These are phyloP conservation scores for Fusarium sp. DNA, from an alignment of 2,329 filamentous ascomycete genomes.

Conservation along the genomic window DNA sequence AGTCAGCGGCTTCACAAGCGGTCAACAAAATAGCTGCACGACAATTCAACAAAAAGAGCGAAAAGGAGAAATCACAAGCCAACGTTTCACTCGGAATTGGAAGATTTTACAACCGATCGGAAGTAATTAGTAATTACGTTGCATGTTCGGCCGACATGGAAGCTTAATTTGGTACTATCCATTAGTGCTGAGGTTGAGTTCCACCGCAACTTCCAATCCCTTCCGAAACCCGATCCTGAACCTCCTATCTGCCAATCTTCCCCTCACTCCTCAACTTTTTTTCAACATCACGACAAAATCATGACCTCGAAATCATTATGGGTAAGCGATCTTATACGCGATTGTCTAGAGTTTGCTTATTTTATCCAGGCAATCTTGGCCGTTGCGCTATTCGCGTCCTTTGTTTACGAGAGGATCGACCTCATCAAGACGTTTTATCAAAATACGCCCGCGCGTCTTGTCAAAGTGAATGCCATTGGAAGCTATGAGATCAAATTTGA, in stretches of 20 bases:
- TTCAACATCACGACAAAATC: neutral
- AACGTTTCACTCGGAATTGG: constrained; percentile 33
- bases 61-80: neutral
- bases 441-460: constrained; percentile 53
- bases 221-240: neutral
- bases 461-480: constrained; percentile 48
- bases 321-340: neutral
- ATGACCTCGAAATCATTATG: constrained; percentile 28
- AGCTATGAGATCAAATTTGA: constrained; percentile 54
- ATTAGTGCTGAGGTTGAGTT: neutral
- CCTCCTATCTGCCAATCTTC: neutral
- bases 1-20: too few relatives aligned
- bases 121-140: neutral
- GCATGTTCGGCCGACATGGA: neutral
- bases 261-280: neutral
- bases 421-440: constrained; percentile 44
- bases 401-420: constrained; percentile 33
- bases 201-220: neutral
- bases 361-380: constrained; percentile 12
- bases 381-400: constrained; percentile 21
- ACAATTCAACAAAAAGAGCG: too few relatives aligned
- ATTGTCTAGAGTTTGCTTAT: neutral
- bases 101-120: neutral
- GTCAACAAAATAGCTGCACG: neutral
- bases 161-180: constrained; percentile 6